A percentile compares a stretch with the other conserved stretches of the same genome.
These are phyloP conservation scores for Pythium pyrilobum DNA, from an alignment of 352 stramenopile genomes.

Conservation along the genomic window DNA sequence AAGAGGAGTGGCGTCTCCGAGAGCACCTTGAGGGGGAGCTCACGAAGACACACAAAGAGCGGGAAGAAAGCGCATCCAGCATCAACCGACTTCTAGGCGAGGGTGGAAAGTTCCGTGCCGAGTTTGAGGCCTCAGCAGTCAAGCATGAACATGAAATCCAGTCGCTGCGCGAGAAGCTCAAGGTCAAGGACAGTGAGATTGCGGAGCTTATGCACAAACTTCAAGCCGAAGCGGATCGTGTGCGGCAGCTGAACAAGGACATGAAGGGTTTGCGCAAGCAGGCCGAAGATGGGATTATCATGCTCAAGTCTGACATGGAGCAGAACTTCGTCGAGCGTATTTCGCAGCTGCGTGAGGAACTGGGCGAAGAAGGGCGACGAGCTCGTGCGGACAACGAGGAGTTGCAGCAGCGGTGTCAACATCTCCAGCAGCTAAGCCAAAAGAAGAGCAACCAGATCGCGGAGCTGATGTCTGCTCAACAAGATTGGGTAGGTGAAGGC, in stretches of 20 bases:
- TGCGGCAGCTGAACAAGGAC: slow-evolving; percentile 36
- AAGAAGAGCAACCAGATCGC: slow-evolving; percentile 53
- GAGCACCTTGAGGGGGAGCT: slow-evolving; percentile 24
- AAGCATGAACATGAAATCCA: slow-evolving; percentile 52
- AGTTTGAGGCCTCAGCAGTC: slow-evolving; percentile 30
- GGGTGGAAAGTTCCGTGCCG: slow-evolving; percentile 36
- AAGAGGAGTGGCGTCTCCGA: slow-evolving; percentile 20
- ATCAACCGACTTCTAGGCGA: slow-evolving; percentile 39
- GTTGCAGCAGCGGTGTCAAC: slow-evolving; percentile 38
- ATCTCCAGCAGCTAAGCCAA: slow-evolving; percentile 38
- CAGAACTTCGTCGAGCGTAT: slow-evolving; percentile 16
- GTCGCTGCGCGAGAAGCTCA: slow-evolving; percentile 33
- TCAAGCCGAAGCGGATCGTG: slow-evolving; percentile 27
- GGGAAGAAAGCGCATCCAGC: slow-evolving; percentile 27
- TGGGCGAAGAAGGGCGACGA: slow-evolving; percentile 14
- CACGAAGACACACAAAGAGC: slow-evolving; percentile 6
- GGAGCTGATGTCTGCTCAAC: slow-evolving; percentile 37
- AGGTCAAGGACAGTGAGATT: slow-evolving; percentile 33
- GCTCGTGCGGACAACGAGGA: slow-evolving; percentile 21
- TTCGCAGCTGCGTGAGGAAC: slow-evolving; percentile 16
- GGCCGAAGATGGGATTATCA: slow-evolving; percentile 16
- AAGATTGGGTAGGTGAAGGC: slow-evolving; percentile 27
- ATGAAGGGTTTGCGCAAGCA: slow-evolving; percentile 31
- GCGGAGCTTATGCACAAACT: slow-evolving; percentile 34
- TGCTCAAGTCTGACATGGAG: slow-evolving; percentile 17